Evolutionary conservation across 148 eudicot genomes (phyloP).

Genomic region (Euryodendron excelsum): DNA sequence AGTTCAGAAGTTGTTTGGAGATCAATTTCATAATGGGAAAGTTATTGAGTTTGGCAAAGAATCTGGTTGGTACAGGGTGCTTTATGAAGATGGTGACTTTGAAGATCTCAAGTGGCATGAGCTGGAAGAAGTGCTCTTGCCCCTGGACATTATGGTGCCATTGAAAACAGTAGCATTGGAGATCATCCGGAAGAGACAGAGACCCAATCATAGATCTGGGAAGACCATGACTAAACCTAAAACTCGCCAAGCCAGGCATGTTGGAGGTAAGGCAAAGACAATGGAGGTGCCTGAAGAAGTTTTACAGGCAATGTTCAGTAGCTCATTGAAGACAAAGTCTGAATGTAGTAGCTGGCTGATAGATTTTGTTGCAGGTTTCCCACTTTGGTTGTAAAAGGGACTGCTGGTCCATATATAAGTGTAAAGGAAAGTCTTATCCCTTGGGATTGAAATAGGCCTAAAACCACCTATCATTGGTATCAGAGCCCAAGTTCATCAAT

Average conservation of each 20-base stretch:
- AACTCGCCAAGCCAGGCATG: not conserved
- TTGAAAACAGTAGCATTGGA: constrained; percentile 56
- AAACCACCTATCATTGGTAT: too few relatives aligned
- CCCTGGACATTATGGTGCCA: constrained; percentile 66
- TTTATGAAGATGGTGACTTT: constrained; percentile 77
- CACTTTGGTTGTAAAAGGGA: too few relatives aligned
- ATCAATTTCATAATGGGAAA: constrained; percentile 42
- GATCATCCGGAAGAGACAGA: constrained; percentile 46
- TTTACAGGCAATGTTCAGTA: too few relatives aligned
- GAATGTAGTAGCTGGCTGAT: too few relatives aligned
- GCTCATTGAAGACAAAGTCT: too few relatives aligned
- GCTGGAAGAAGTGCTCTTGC: constrained; percentile 54
- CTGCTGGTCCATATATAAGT: too few relatives aligned
- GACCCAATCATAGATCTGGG: constrained; percentile 21
- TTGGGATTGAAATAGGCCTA: too few relatives aligned
- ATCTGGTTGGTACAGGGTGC: constrained; percentile 69
- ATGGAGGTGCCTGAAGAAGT: too few relatives aligned
- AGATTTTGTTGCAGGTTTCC: too few relatives aligned
- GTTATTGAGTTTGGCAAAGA: constrained; percentile 61
- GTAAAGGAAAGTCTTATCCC: too few relatives aligned
- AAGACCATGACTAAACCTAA: constrained; percentile 14
- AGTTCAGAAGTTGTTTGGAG: constrained; percentile 59
- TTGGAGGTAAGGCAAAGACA: too few relatives aligned
- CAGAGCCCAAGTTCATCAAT: too few relatives aligned
- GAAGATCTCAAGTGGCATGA: constrained; percentile 92